These are phyloP conservation scores for Collybiopsis confluens DNA, from an alignment of 768 basidiomycete genomes.

Conservation along the genomic window DNA sequence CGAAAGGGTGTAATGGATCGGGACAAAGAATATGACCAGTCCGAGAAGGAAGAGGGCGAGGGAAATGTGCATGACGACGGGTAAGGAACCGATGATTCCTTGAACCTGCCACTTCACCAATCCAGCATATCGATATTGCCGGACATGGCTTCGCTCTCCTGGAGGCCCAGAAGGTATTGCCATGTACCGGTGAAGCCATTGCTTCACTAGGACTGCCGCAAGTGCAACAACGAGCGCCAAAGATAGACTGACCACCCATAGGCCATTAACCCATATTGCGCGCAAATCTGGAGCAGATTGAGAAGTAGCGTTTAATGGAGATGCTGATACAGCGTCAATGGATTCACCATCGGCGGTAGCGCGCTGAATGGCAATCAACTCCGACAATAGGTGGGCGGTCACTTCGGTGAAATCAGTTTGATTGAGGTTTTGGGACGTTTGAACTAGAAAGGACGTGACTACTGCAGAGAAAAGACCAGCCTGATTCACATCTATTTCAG, in stretches of 20 bases:
- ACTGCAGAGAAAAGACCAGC: slow-evolving; percentile 13
- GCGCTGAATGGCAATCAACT: neutral
- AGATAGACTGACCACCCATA: slow-evolving; percentile 8
- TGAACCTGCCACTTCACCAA: slow-evolving; percentile 7
- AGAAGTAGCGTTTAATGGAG: neutral
- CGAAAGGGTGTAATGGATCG: slow-evolving; percentile 3
- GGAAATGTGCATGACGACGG: slow-evolving; percentile 12
- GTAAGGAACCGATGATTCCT: slow-evolving; percentile 10
- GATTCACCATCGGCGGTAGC: neutral
- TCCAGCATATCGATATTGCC: slow-evolving; percentile 8
- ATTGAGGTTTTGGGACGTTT: neutral
- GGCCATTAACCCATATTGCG: slow-evolving; percentile 4
- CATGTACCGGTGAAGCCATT: slow-evolving; percentile 8
- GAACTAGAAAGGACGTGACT: slow-evolving; percentile 3
- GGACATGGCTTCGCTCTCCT: neutral
- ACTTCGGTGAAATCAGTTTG: slow-evolving; percentile 1
- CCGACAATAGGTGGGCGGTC: neutral
- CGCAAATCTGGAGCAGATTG: neutral
- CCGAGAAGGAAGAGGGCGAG: slow-evolving; percentile 14
- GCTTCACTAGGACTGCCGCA: slow-evolving; percentile 4
- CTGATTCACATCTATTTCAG: neutral
- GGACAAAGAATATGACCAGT: slow-evolving; percentile 10
- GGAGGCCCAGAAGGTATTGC: neutral
- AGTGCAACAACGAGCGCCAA: slow-evolving; percentile 1
- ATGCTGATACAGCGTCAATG: neutral